These are phyloP conservation scores for Pisolithus tinctorius DNA, from an alignment of 768 basidiomycete species.

Conservation along the genomic window DNA sequence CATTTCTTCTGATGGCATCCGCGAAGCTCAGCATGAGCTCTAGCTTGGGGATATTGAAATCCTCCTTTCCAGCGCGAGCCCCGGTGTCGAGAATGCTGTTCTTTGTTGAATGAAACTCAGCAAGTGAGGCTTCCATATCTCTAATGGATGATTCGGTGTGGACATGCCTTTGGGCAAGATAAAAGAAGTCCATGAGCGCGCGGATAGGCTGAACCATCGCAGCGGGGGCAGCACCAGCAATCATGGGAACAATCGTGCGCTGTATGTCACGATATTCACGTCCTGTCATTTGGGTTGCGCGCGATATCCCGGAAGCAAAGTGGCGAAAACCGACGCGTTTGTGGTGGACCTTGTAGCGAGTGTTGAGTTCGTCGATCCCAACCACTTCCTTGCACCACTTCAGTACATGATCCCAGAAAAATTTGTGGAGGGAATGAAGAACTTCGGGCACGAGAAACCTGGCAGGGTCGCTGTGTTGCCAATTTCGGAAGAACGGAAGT, in stretches of 20 bases:
- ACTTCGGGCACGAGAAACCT: slow-evolving; percentile 13
- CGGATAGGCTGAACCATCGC: slow-evolving; percentile 5
- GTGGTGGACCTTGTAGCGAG: neutral
- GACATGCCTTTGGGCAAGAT: too few relatives aligned
- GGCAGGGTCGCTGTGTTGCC: too few relatives aligned
- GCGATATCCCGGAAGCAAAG: slow-evolving; percentile 33
- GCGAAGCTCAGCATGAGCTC: slow-evolving; percentile 7
- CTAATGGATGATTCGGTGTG: slow-evolving; percentile 9
- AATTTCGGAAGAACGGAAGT: neutral
- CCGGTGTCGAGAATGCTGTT: too few relatives aligned
- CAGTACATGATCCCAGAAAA: slow-evolving; percentile 8
- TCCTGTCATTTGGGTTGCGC: too few relatives aligned
- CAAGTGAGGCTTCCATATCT: slow-evolving; percentile 1
- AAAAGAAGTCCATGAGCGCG: slow-evolving; percentile 19
- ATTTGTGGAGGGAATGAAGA: slow-evolving; percentile 5
- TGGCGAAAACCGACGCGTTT: slow-evolving; percentile 15
- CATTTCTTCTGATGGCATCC: slow-evolving; percentile 2
- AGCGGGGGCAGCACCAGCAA: neutral
- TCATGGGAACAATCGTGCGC: slow-evolving; percentile 22
- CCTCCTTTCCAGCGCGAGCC: too few relatives aligned
- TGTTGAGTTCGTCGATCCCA: slow-evolving; percentile 1
- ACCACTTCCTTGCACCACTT: slow-evolving; percentile 13
- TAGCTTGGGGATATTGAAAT: slow-evolving; percentile 9
- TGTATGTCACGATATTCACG: slow-evolving; percentile 36
- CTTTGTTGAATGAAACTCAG: too few relatives aligned